Evolutionary conservation across 768 basidiomycete genomes (phyloP).

Genomic region (Tylopilus vinaceipallidus): DNA sequence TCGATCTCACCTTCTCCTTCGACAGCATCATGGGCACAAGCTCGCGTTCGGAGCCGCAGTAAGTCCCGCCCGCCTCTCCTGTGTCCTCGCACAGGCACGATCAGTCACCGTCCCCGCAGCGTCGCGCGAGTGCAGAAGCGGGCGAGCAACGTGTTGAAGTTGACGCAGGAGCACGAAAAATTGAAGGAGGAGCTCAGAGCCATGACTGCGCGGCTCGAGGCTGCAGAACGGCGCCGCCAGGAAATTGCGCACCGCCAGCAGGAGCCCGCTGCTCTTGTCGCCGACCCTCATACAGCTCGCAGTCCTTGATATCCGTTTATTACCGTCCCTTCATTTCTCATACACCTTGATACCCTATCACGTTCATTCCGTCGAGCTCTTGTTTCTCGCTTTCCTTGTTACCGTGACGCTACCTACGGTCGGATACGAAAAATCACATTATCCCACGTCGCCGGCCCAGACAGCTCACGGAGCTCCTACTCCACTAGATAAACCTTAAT

Average conservation of each 20-base stretch:
- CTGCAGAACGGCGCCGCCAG: slow-evolving; percentile 61
- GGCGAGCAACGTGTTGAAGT: slow-evolving; percentile 72
- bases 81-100: slow-evolving; percentile 25
- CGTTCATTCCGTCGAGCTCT: slow-evolving; percentile 16
- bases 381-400: slow-evolving; percentile 14
- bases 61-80: slow-evolving; percentile 36
- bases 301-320: slow-evolving; percentile 28
- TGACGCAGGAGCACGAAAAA: slow-evolving; percentile 78
- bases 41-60: slow-evolving; percentile 38
- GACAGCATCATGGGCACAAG: slow-evolving; percentile 40
- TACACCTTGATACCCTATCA: slow-evolving; percentile 28
- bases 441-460: slow-evolving; percentile 4
- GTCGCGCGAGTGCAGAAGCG: slow-evolving; percentile 56
- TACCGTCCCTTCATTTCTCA: slow-evolving; percentile 24
- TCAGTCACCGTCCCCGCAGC: slow-evolving; percentile 32
- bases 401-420: background rate
- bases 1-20: slow-evolving; percentile 44
- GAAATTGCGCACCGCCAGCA: slow-evolving; percentile 42
- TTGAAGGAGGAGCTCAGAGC: slow-evolving; percentile 72
- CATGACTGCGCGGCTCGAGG: slow-evolving; percentile 73
- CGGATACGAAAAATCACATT: slow-evolving; percentile 8
- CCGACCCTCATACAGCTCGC: slow-evolving; percentile 14
- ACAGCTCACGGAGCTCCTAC: background rate
- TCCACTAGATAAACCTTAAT: slow-evolving; percentile 15
- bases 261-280: slow-evolving; percentile 10